Base-by-base conservation (phyloP, 768 basidiomycete species). In the Xerocomus brunneocitrinus region DNA sequence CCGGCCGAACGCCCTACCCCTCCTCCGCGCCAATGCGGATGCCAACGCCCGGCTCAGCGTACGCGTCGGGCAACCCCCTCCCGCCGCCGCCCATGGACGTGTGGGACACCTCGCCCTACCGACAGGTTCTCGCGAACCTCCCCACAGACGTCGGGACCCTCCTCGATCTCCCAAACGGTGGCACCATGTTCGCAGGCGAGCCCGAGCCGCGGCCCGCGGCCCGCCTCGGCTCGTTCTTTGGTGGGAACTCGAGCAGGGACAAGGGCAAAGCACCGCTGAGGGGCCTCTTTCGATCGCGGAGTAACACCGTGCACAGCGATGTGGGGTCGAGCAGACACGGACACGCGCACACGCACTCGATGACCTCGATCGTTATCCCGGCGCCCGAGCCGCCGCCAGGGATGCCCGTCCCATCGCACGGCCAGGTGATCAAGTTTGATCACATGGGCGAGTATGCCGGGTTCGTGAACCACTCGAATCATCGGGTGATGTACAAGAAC, bases 381-480 rank as follows among this genome's bases (percentile, higher is more conserved):
- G 47, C 66, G 5, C 48, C 45, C 1, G 35, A 30, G 16, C 14
- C 44, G 19, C n/a, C 45, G 9, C 13, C 22, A 13, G 51, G 56
- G 14, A 60, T 68, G 50, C 65, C 68, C 47, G 47, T 42, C 38
- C 61, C 57, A 10, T 19, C 61, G 22, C 58, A 41, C 4, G 59
- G 56, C 32, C 56, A 64, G 22, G 61, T 62, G 42, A 42, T 79
- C 55, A 66, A 65, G 54, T 79, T 83, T 64, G 68, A 77, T 55
- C 74, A 80, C 52, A 67, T 67, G 0, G 59, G 68, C 31, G 66
- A 71, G 13, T 74, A 72, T 49, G 62, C 73, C 0, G 77, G 76
- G 1, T 84, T 90, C 66, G 70, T 87, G 65, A 87, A 82, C 60
- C 80, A 83, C 58, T 89, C 89, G 1, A 78, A 74, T 1, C 81